These are phyloP conservation scores for Metarhizium humberi DNA, from an alignment of 2,329 filamentous ascomycete species.

Conservation along the genomic window DNA sequence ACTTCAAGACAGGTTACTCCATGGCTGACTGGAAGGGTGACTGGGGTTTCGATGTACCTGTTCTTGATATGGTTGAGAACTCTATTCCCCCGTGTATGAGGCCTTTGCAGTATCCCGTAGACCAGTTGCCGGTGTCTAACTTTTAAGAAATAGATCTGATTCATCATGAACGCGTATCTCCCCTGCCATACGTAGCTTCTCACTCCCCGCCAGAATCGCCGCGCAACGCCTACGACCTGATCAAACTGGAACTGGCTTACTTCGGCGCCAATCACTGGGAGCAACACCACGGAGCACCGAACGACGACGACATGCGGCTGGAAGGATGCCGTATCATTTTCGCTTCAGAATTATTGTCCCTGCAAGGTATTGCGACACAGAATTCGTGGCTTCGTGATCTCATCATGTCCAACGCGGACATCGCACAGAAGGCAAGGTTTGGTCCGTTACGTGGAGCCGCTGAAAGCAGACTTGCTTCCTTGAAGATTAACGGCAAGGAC, in stretches of 20 bases:
- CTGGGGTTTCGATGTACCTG: constrained; percentile 55
- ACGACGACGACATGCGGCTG: constrained; percentile 44
- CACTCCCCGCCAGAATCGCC: constrained; percentile 34
- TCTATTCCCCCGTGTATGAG: constrained; percentile 56
- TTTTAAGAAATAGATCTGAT: constrained; percentile 46
- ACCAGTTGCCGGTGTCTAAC: constrained; percentile 30
- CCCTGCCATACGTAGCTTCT: constrained; percentile 43
- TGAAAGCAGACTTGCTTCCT: constrained; percentile 36
- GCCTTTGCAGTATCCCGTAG: constrained; percentile 25
- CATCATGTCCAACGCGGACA: constrained; percentile 37
- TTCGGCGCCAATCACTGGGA: constrained; percentile 38
- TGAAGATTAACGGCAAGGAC: constrained; percentile 49
- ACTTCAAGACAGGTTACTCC: constrained; percentile 56
- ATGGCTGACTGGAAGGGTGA: constrained; percentile 64
- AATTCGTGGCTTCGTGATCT: constrained; percentile 50
- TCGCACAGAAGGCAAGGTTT: constrained; percentile 35
- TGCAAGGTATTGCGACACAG: constrained; percentile 27
- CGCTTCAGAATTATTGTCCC: constrained; percentile 39
- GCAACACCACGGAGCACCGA: constrained; percentile 29
- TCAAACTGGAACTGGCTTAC: constrained; percentile 48
- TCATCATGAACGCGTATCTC: constrained; percentile 50
- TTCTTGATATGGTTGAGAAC: constrained; percentile 56
- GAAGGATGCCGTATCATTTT: constrained; percentile 52
- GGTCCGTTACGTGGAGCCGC: constrained; percentile 35
- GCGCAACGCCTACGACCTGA: constrained; percentile 50